Percentiles rank a stretch among this genome's conserved stretches.
Evolutionary conservation across 2,329 filamentous ascomycete species (phyloP).

Genomic region (Pestalotiopsis sp.): DNA sequence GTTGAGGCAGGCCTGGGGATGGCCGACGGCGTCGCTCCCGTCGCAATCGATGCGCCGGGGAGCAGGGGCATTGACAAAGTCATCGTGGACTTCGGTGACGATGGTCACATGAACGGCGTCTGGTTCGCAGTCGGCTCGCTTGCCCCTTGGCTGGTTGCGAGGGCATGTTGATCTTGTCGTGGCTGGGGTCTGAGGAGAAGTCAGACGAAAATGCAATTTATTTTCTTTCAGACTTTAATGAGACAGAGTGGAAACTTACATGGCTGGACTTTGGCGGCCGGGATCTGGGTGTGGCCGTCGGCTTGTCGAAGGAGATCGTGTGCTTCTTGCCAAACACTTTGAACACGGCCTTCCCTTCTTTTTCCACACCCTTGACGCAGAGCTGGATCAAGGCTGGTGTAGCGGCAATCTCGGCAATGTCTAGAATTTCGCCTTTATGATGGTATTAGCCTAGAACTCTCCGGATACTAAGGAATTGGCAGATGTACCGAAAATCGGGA

Average conservation of each 20-base stretch:
- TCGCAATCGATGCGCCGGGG: neutral
- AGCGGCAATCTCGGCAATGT: conserved; percentile 14
- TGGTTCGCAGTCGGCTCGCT: conserved; percentile 1
- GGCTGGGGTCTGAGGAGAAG: neutral
- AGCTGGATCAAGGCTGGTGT: conserved; percentile 28
- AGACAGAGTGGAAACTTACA: neutral
- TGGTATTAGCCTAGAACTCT: conserved; percentile 20
- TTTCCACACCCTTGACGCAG: conserved; percentile 35
- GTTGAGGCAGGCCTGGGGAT: conserved; percentile 4
- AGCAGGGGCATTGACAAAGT: neutral
- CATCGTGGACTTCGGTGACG: neutral
- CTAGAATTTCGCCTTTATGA: conserved; percentile 19
- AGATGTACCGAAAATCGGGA: conserved; percentile 22
- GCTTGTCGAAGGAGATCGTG: conserved; percentile 4
- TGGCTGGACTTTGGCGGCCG: conserved; percentile 3
- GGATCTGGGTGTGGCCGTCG: neutral
- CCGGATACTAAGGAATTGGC: neutral
- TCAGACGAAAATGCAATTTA: neutral
- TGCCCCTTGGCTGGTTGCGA: neutral
- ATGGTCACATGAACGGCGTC: neutral
- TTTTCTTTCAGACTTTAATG: too few species aligned
- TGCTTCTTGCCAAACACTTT: conserved; percentile 13
- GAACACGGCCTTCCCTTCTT: conserved; percentile 29
- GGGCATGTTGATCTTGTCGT: neutral
- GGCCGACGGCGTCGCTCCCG: neutral